A percentile compares a stretch with the other conserved stretches of the same genome.
phyloP scores from a whole-genome alignment of 345 rosid genomes.

The Gossypium australe region DNA sequence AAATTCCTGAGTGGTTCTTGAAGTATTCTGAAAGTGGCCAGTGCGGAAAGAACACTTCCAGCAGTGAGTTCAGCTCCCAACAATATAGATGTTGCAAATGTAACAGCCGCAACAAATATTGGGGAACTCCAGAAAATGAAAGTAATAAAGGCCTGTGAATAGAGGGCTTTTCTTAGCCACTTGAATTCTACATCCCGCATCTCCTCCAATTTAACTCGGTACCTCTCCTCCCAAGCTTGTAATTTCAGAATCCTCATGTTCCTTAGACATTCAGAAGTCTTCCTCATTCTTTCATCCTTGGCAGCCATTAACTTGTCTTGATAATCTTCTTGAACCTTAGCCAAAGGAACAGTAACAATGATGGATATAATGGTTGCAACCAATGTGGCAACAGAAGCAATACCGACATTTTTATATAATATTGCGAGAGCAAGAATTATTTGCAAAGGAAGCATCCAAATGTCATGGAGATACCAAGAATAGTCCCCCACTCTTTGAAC shows the following conservation, averaged over 20 bases:
- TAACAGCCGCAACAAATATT: slow-evolving; percentile 90
- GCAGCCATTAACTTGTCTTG: slow-evolving; percentile 96
- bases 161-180: slow-evolving; percentile 90
- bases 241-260: slow-evolving; percentile 97
- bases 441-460: slow-evolving; percentile 99
- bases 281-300: slow-evolving; percentile 99
- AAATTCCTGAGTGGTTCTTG: slow-evolving; percentile 99
- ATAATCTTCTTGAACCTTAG: slow-evolving; percentile 86
- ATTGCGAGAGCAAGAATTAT: slow-evolving; percentile 94
- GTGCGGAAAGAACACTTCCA: slow-evolving; percentile 96
- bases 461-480: slow-evolving; percentile 97
- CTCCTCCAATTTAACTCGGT: slow-evolving; percentile 70
- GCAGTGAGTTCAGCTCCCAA: slow-evolving; percentile 89
- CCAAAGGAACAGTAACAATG: slow-evolving; percentile 74
- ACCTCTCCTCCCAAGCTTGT: slow-evolving; percentile 99
- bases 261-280: slow-evolving; percentile 94
- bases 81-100: slow-evolving; percentile 86
- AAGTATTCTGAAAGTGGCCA: slow-evolving; percentile 97
- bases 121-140: slow-evolving; percentile 99
- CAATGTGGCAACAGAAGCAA: slow-evolving; percentile 86
- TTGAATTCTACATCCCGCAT: slow-evolving; percentile 88
- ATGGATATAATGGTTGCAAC: slow-evolving; percentile 86
- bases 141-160: slow-evolving; percentile 94
- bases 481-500: slow-evolving; percentile 97
- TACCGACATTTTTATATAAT: slow-evolving; percentile 89